Base-by-base conservation (phyloP, 345 rosid species). In the Salix viminalis region DNA sequence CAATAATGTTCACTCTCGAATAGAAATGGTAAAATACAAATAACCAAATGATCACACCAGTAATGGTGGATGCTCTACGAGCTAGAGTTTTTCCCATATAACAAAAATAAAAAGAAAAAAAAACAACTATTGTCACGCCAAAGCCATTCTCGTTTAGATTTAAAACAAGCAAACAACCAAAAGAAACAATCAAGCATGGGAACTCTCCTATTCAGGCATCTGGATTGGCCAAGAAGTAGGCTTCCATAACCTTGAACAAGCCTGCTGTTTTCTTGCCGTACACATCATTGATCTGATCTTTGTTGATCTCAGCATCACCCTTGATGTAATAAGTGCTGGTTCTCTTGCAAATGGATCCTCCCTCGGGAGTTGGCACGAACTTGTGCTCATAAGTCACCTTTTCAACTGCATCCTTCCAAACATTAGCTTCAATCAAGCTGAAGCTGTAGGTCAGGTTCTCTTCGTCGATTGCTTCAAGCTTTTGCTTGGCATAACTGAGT, bases 241-340 rank as follows among this genome's bases (percentile, higher is more conserved):
- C 73, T 1, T 70, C 73, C 6, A 70, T 19, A 23, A 58, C 73
- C 60, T 70, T 70, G 73, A 70, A 70, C 54, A 70, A 12, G 15
- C 73, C 73, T 5, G 34, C 56, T 2, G 73, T 26, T 11, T 46
- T 70, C 14, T 70, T 13, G 19, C 26, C 50, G 7, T 54, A 54
- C 34, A 5, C 60, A 2, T 24, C 34, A 5, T 42, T 70, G 58
- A 70, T 46, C 1, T 48, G 12, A 14, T 70, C 61, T 70, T 46
- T 34, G 32, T 24, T 48, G 34, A 46, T 42, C 15, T 42, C 73
- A 26, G 36, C 12, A 46, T 54, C 60, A 19, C 60, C 60, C 24
- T 54, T 54, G 60, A 54, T 54, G 24, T 54, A 0, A 7, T 54
- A 54, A 2, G 60, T 54, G 60, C 60, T 54, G 11, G 60, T 54